Base-by-base conservation (phyloP, 257 asterid genomes). In the Solanum peruvianum region DNA sequence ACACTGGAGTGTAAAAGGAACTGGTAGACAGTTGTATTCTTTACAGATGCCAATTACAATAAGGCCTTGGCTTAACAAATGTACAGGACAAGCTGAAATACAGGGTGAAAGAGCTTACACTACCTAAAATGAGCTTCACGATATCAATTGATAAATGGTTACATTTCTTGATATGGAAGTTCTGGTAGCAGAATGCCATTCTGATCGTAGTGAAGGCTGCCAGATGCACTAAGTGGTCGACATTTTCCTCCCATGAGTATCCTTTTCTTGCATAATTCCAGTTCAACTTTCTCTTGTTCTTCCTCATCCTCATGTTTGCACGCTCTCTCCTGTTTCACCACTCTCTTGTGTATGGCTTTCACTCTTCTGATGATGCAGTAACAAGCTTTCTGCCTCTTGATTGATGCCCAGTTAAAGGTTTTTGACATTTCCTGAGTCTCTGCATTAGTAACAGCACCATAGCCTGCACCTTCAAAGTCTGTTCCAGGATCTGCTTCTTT, bases 161-260 rank as follows among this genome's bases (percentile, higher is more conserved):
- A 29, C 13, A 27, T 9, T 39, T 80, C 67, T 71, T 49, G 88
- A 82, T 77, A 80, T 83, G 85, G 78, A 64, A 58, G 58, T 87
- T 94, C 96, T 23, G 96, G 93, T 82, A 91, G 67, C 33, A 94
- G 88, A 82, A 93, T 76, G 20, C 95, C 98, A 71, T 89, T 76
- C 37, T 91, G 86, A 85, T 93, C 94, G 66, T 95, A 95, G 33
- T 92, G 92, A 84, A 93, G 96, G 21, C 45, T 89, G 62, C 96
- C 96, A 20, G 96, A 93, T 39, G 58, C 64, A 78, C 91, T 91
- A 14, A 93, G 86, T 0, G 96, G 92, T 47, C 91, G 91, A 89
- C 98, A 94, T 80, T 89, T 95, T 3, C 52, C 94, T 27, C 98
- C 98, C 96, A 95, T 92, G 31, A 95, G 92, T 84, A 94, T 94